Evolutionary conservation across 1,284 basidiomycete species (phyloP).

Genomic region (Irpex sp.): DNA sequence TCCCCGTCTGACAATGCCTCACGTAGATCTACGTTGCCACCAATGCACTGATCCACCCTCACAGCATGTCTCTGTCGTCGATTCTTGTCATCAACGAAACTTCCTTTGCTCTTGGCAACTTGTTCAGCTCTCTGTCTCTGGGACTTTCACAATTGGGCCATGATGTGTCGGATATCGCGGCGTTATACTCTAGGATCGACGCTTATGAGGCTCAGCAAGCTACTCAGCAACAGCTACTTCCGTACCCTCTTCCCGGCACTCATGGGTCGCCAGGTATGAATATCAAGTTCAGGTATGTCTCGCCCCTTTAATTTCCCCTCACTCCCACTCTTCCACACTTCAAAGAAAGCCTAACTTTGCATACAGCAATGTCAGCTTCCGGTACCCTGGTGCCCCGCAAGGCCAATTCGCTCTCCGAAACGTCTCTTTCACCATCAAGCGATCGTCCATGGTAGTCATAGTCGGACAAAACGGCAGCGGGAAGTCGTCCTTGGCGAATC

Average conservation of each 20-base stretch:
- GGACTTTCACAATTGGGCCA: conserved; percentile 1
- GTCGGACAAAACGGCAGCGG: conserved; percentile 41
- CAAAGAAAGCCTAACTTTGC: background rate
- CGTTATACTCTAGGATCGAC: conserved; percentile 6
- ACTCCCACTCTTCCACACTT: no score
- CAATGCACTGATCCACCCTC: conserved; percentile 1
- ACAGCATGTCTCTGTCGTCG: background rate
- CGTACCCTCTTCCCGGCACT: background rate
- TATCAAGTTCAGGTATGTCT: conserved; percentile 32
- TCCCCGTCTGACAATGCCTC: background rate
- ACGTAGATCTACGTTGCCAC: conserved; percentile 3
- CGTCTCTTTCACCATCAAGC: conserved; percentile 36
- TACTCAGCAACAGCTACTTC: background rate
- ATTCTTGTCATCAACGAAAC: conserved; percentile 5
- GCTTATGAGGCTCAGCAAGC: background rate
- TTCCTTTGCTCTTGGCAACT: conserved; percentile 4
- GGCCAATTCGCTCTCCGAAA: conserved; percentile 26
- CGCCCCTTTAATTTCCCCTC: no score
- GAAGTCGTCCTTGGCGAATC: conserved; percentile 44
- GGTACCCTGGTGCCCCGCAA: conserved; percentile 25
- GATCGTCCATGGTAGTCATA: conserved; percentile 5
- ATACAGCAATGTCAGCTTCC: conserved; percentile 34
- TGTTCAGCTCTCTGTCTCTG: background rate
- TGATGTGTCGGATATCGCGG: background rate
- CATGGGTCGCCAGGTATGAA: conserved; percentile 28